A percentile compares a stretch with the other conserved stretches of the same genome.
Conservation (phyloP, 2,329 filamentous ascomycete genomes). For the Alternaria consortialis region DNA sequence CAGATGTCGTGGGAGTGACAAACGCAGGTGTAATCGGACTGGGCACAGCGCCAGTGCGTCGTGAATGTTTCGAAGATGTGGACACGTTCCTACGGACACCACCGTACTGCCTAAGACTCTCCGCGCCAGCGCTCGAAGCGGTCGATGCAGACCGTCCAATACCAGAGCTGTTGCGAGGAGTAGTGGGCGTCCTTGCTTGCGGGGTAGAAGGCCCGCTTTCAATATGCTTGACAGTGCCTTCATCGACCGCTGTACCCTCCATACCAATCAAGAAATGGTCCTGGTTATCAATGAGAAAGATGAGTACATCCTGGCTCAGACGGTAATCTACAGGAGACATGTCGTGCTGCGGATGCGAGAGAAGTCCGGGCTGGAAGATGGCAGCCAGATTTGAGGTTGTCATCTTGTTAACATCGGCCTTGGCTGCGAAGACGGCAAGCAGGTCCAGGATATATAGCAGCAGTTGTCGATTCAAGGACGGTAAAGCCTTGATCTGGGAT, state of each 20-base stretch:
- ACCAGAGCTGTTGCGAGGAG: slow-evolving; percentile 62
- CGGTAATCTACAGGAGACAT: slow-evolving; percentile 96
- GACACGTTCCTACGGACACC: slow-evolving; percentile 88
- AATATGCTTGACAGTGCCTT: slow-evolving; percentile 72
- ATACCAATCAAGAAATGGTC: slow-evolving; percentile 98
- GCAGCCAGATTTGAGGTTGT: slow-evolving; percentile 92
- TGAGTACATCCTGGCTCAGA: slow-evolving; percentile 94
- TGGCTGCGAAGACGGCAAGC: slow-evolving; percentile 94
- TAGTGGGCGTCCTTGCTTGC: slow-evolving; percentile 60
- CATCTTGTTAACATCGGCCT: slow-evolving; percentile 97
- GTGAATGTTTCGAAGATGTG: slow-evolving; percentile 87
- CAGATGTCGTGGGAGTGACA: slow-evolving; percentile 55
- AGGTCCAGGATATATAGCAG: slow-evolving; percentile 95
- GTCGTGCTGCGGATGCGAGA: slow-evolving; percentile 92
- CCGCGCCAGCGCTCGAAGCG: slow-evolving; percentile 76
- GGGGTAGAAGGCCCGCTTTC: slow-evolving; percentile 71
- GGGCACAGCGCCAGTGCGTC: slow-evolving; percentile 74
- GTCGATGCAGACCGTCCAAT: slow-evolving; percentile 78
- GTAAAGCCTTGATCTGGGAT: slow-evolving; percentile 88
- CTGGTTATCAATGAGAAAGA: slow-evolving; percentile 98
- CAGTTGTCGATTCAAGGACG: slow-evolving; percentile 90
- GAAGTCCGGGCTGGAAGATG: slow-evolving; percentile 96
- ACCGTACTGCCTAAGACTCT: slow-evolving; percentile 83
- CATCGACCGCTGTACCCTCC: slow-evolving; percentile 98
- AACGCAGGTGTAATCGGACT: slow-evolving; percentile 63